Conservation (phyloP, 768 basidiomycete genomes). For the Rhodotorula graminis region DNA sequence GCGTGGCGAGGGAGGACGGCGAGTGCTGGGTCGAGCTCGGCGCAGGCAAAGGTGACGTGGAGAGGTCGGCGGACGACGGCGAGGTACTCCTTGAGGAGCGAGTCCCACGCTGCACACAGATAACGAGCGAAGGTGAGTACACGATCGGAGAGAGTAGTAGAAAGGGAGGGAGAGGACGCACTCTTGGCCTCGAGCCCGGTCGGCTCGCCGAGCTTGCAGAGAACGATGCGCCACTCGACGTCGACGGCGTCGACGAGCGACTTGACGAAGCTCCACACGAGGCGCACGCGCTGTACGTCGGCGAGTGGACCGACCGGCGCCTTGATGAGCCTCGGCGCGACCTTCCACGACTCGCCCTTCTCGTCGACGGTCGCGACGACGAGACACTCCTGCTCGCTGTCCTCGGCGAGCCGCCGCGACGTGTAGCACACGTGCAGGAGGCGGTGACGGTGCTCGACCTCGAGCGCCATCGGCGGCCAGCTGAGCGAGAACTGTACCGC, state of each 20-base stretch:
- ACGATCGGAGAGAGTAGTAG: too few relatives aligned
- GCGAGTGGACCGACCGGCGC: neutral
- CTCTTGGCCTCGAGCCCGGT: slow-evolving; percentile 22
- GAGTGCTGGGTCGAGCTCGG: slow-evolving; percentile 23
- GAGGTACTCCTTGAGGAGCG: slow-evolving; percentile 24
- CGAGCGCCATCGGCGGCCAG: slow-evolving; percentile 29
- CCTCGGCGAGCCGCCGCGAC: neutral
- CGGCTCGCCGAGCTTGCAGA: slow-evolving; percentile 24
- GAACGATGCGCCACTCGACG: slow-evolving; percentile 35
- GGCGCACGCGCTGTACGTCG: slow-evolving; percentile 20
- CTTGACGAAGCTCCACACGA: slow-evolving; percentile 18
- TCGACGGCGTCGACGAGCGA: slow-evolving; percentile 17
- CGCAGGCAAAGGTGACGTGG: slow-evolving; percentile 21
- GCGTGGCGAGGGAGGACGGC: neutral
- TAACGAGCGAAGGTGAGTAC: neutral
- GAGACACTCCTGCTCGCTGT: slow-evolving; percentile 24
- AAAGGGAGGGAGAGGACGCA: neutral
- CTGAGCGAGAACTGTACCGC: slow-evolving; percentile 26
- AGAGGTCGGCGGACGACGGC: slow-evolving; percentile 4
- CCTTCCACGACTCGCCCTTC: slow-evolving; percentile 33
- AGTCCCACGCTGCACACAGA: slow-evolving; percentile 21
- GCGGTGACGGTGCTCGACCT: slow-evolving; percentile 32
- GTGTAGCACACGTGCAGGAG: slow-evolving; percentile 34
- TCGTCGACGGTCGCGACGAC: slow-evolving; percentile 26
- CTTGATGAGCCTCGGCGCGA: slow-evolving; percentile 20